These are phyloP conservation scores for Paragyromitra xinjiangensis DNA, from an alignment of 495 filamentous ascomycete genomes.

Conservation along the genomic window DNA sequence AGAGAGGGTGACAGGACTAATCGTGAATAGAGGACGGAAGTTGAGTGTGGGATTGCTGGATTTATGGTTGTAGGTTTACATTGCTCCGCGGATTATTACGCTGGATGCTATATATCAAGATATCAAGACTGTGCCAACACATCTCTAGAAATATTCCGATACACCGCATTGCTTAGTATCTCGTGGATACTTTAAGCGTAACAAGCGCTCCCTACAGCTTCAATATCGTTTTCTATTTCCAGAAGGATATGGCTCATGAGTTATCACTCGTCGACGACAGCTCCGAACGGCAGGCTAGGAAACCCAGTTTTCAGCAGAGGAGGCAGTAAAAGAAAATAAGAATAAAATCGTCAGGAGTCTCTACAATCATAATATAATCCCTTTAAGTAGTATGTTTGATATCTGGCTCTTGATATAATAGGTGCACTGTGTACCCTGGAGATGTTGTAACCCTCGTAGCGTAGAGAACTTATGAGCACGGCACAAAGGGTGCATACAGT, in stretches of 20 bases:
- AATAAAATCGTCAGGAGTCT: too few species aligned
- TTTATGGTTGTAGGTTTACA: not conserved
- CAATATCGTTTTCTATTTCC: not conserved
- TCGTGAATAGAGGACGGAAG: not conserved
- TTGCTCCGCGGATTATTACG: not conserved
- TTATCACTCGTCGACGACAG: not conserved
- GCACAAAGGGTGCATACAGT: too few species aligned
- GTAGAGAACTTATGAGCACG: too few species aligned
- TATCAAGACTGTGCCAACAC: not conserved
- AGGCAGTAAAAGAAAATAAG: too few species aligned
- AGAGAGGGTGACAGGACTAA: not conserved
- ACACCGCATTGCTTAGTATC: not conserved
- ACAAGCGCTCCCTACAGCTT: not conserved
- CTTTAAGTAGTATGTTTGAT: too few species aligned
- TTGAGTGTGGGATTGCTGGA: not conserved
- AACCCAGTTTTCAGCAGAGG: too few species aligned
- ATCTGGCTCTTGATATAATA: too few species aligned
- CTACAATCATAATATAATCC: too few species aligned
- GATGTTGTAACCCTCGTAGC: too few species aligned
- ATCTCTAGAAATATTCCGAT: not conserved
- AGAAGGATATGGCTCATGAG: not conserved
- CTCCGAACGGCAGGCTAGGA: too few species aligned
- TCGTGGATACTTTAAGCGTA: not conserved
- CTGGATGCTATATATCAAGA: not conserved
- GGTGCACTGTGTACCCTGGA: too few species aligned